Evolutionary conservation across 1,284 basidiomycete genomes (phyloP), one percentile per base, ranked within the genome.

Genomic region (Golubevia pallescens): DNA sequence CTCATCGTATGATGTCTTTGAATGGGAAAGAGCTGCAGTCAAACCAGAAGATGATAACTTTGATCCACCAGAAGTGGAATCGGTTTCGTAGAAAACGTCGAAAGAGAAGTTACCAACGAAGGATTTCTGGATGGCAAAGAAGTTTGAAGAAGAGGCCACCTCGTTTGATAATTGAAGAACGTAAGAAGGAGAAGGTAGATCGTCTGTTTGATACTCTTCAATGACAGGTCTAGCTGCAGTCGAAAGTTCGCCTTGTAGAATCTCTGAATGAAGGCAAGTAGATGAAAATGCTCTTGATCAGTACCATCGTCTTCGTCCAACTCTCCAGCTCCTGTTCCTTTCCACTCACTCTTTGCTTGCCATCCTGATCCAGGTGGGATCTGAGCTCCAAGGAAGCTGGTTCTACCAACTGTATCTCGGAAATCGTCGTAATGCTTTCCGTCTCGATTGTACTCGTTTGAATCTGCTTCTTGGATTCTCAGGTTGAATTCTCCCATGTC

Each of bases 51-150:
- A 69, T 23, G 70, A 63, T 8, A 78, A 71, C 1, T 63, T 67
- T 14, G 63, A 67, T 32, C 72, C 68, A n/a, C 65, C 71, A 34
- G 77, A 68, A 8, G 77, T 70, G 13, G 62, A 58, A 5, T 69
- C 63, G 14, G 68, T 63, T 63, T 79, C 76, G 59, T 72, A 77
- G 61, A 79, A 82, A 42, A 82, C 66, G 60, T 84, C 81, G 55
- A 81, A 75, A 16, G 71, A 67, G 56, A 84, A 84, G 61, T 77
- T 73, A 64, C 80, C 80, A 0, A 63, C 60, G 61, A 77, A 80
- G 52, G 71, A 67, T 55, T 74, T 73, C 61, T 81, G 78, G 2
- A 81, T 61, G n/a, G 73, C 74, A 57, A 70, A 70, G 59, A 79
- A 57, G 51, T 74, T 80, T 52, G 80, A 63, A 2, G 61, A 60